Conservation (phyloP, 192 early-diverging fungal genomes). For the Coemansia sp. region DNA sequence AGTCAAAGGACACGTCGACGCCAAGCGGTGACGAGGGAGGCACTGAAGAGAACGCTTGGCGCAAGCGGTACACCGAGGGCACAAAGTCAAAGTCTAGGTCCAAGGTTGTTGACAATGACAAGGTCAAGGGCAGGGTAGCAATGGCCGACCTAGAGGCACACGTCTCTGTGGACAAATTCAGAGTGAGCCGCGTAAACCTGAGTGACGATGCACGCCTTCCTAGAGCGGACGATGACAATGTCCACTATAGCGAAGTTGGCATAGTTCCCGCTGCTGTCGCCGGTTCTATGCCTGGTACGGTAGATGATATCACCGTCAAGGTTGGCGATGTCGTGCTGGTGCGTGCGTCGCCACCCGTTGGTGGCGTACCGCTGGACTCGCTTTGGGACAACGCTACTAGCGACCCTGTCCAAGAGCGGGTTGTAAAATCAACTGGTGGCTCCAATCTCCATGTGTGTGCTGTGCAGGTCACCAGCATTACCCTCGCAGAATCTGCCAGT, state of each 20-base stretch:
- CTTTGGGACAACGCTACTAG: constrained; percentile 21
- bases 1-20: constrained; percentile 3
- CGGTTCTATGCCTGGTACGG: background rate
- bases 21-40: background rate
- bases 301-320: constrained; percentile 26
- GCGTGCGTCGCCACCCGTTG: constrained; percentile 12
- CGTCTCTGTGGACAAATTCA: constrained; percentile 21
- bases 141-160: constrained; percentile 26
- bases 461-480: constrained; percentile 37
- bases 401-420: constrained; percentile 7
- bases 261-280: constrained; percentile 24
- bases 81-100: constrained; percentile 18
- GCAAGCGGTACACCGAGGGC: constrained; percentile 29
- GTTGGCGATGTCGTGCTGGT: constrained; percentile 40
- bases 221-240: constrained; percentile 6
- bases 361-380: constrained; percentile 22
- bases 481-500: constrained; percentile 18
- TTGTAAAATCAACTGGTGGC: background rate
- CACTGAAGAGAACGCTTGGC: constrained; percentile 16
- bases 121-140: constrained; percentile 35
- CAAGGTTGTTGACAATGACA: constrained; percentile 17
- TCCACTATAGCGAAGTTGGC: constrained; percentile 30
- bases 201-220: constrained; percentile 16
- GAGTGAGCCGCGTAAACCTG: constrained; percentile 5
- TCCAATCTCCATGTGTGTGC: background rate